Conservation (phyloP, 2,329 filamentous ascomycete species). For the Arachnomyces sp. region DNA sequence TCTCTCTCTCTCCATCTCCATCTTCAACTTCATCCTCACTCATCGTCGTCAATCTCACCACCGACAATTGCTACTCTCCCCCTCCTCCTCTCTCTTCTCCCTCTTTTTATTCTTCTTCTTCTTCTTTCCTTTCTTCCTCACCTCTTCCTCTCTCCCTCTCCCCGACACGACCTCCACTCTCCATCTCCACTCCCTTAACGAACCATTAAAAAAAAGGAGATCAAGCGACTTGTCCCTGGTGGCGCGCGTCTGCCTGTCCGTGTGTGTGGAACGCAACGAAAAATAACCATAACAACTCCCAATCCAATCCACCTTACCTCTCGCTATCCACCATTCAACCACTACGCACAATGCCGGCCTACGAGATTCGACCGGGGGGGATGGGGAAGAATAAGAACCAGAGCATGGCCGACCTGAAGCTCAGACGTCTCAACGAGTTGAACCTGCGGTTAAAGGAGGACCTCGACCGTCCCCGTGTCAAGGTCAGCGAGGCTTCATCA, state of each 20-base stretch:
- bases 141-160: slow-evolving; percentile 5
- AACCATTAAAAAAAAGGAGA: not conserved
- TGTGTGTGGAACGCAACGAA: no score
- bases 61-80: slow-evolving; percentile 12
- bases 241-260: no score
- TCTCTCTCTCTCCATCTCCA: not conserved
- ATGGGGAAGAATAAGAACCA: slow-evolving; percentile 86
- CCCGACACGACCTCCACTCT: not conserved
- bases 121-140: slow-evolving; percentile 12
- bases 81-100: slow-evolving; percentile 14
- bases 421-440: slow-evolving; percentile 89
- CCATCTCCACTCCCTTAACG: not conserved
- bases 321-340: slow-evolving; percentile 5
- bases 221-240: no score
- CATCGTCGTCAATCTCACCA: slow-evolving; percentile 8
- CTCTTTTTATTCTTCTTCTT: slow-evolving; percentile 9
- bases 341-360: slow-evolving; percentile 46
- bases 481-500: slow-evolving; percentile 85
- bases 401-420: slow-evolving; percentile 97
- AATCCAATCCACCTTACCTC: slow-evolving; percentile 7
- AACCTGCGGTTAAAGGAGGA: slow-evolving; percentile 95
- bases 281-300: no score
- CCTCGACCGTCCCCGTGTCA: slow-evolving; percentile 87
- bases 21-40: not conserved
- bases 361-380: slow-evolving; percentile 58